A percentile compares a stretch with the other conserved stretches of the same genome.
Evolutionary conservation across 1,284 basidiomycete genomes (phyloP).

Genomic region (Gymnopus androsaceus): DNA sequence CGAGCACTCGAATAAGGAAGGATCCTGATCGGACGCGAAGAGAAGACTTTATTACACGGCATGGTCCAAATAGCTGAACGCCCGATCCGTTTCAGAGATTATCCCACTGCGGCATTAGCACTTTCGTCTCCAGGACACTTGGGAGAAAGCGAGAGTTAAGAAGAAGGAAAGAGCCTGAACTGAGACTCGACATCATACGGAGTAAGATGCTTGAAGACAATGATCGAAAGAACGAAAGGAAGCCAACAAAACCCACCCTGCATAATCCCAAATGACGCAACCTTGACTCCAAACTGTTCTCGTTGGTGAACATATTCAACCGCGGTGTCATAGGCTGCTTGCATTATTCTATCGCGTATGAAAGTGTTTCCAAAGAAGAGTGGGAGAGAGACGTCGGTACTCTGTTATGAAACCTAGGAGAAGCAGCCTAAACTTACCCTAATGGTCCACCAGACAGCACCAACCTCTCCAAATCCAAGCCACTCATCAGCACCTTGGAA

Average conservation of each 20-base stretch:
- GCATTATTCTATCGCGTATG: constrained; percentile 77
- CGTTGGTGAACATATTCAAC: constrained; percentile 89
- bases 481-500: constrained; percentile 90
- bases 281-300: constrained; percentile 84
- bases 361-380: constrained; percentile 5
- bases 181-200: background rate
- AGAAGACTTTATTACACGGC: too few relatives aligned
- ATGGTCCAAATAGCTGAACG: too few relatives aligned
- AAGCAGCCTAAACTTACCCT: constrained; percentile 34
- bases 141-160: too few relatives aligned
- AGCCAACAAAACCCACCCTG: constrained; percentile 66
- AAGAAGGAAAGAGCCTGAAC: too few relatives aligned
- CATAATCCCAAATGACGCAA: constrained; percentile 95
- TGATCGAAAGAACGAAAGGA: too few relatives aligned
- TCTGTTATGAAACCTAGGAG: background rate
- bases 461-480: constrained; percentile 88
- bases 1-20: too few relatives aligned
- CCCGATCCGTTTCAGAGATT: too few relatives aligned
- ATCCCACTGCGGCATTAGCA: too few relatives aligned
- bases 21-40: too few relatives aligned
- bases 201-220: too few relatives aligned
- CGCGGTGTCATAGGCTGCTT: constrained; percentile 89
- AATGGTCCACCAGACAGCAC: constrained; percentile 86
- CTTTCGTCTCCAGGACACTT: too few relatives aligned
- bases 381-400: background rate